phyloP scores from a whole-genome alignment of 768 basidiomycete genomes.

The Lactarius sanguifluus region DNA sequence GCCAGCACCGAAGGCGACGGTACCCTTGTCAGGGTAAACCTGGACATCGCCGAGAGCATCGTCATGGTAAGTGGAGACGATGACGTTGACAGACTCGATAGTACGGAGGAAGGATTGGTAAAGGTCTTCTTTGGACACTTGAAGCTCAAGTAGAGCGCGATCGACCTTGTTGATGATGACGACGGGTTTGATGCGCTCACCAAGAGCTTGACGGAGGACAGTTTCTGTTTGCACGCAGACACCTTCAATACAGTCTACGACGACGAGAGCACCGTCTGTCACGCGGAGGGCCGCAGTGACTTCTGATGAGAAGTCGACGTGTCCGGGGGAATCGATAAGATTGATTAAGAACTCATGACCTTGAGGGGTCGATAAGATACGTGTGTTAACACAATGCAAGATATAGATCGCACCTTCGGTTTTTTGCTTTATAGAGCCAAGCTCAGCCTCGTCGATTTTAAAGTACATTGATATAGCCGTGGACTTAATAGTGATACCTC shows the following conservation, averaged over 20 bases:
- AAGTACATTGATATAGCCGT: constrained; percentile 99
- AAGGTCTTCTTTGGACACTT: constrained; percentile 94
- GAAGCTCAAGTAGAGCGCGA: constrained; percentile 97
- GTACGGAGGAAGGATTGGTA: constrained; percentile 98
- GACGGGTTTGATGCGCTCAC: constrained; percentile 99
- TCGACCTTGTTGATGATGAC: constrained; percentile 99
- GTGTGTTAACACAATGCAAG: constrained; percentile 24
- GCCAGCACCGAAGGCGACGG: constrained; percentile 98
- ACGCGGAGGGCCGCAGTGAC: constrained; percentile 99
- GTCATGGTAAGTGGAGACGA: constrained; percentile 97
- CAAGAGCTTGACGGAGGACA: constrained; percentile 93
- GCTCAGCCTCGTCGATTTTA: constrained; percentile 87
- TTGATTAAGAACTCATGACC: constrained; percentile 99
- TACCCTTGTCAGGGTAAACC: constrained; percentile 97
- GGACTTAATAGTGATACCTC: constrained; percentile 99
- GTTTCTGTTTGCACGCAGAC: constrained; percentile 99
- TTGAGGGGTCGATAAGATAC: constrained; percentile 32
- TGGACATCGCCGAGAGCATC: constrained; percentile 94
- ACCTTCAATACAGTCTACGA: constrained; percentile 99
- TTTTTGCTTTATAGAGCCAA: constrained; percentile 87
- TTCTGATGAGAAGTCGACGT: constrained; percentile 99
- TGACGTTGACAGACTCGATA: constrained; percentile 97
- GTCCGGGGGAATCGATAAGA: constrained; percentile 98
- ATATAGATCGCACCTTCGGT: constrained; percentile 64
- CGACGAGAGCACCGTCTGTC: constrained; percentile 98